Evolutionary conservation across 345 rosid species (phyloP), one percentile per base, ranked within the genome.

Genomic region (Acer campestre): DNA sequence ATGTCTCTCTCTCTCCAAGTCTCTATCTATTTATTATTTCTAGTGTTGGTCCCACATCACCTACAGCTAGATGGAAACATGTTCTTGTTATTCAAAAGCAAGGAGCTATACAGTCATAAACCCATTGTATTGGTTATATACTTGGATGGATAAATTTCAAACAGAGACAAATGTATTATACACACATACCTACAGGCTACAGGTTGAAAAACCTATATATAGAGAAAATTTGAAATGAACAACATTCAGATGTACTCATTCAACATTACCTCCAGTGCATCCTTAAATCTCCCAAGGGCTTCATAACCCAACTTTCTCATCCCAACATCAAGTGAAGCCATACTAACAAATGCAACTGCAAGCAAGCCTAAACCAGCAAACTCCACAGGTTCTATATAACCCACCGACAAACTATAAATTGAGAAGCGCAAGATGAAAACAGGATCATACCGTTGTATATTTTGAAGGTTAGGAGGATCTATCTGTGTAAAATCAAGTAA

Each of bases 291-390:
- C 67, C 75, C 89, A 77, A 94, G 89, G 84, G 83, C 84, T 83
- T 88, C 91, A 88, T 94, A 94, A 12, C 90, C 93, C 85, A 94
- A 79, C 80, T 94, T 96, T 82, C 97, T 92, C 80, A 94, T 85
- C 80, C 85, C 91, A 69, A 86, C 77, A 84, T 92, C 95, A 70
- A 87, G 93, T 67, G 99, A 94, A 86, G 99, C 88, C 81, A 88
- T 84, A 90, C 97, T 86, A 75, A 78, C 82, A 86, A 96, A 90
- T 25, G 97, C 94, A 80, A 96, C 78, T 40, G 97, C 95, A 81
- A 96, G 95, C 91, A 96, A 83, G 79, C 99, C 97, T 83, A 91
- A 80, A 83, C 92, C 85, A 79, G 95, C 87, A 82, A 94, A 92
- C 79, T 96, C 97, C 62, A 85, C 77, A 38, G 97, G 93, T 80